Base-by-base conservation (phyloP, 495 filamentous ascomycete species). In the Penicillium roqueforti region DNA sequence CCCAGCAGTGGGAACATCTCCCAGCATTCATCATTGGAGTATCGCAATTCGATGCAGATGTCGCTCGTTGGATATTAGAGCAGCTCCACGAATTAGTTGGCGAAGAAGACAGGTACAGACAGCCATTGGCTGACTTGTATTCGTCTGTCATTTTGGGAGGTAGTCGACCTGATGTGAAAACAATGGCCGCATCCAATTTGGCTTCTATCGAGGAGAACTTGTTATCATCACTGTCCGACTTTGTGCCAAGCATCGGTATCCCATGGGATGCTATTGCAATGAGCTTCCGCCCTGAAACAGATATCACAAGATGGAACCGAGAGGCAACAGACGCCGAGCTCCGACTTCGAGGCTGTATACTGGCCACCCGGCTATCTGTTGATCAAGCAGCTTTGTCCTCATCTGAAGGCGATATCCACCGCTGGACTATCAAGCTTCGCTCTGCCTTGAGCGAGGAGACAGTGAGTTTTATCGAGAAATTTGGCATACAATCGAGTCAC, bases 311-410 rank as follows among this genome's bases (percentile, higher is more conserved):
- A 6, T 74, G 73, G 68, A 76, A 74, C 47, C 51, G 73, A 43
- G 72, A 75, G n/a, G 58, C 74, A 22, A 70, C 65, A 0, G 71
- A 79, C 43, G 70, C 72, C 3, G 74, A 63, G 36, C 58, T 79
- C 41, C 74, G 70, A 42, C 64, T 79, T 18, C 66, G 69, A 49
- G 87, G 87, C 1, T 69, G 76, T 22, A 68, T 90, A n/a, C 67
- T 87, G 32, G 77, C 82, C 0, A 62, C 80, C 0, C 80, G 78
- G 31, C 78, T 75, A 36, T 60, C 82, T 10, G 54, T 80, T 6
- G 47, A 57, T 13, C 26, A 47, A 7, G 41, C 61, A 25, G 28
- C 48, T 10, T 46, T 54, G 7, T 47, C 48, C 2, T 46, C 47
- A 4, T 47, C 60, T 25, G 58, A 65, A 20, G 50, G 25, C 4